Evolutionary conservation across 805 yeast species (phyloP).

Genomic region (Candida hungchunana): DNA sequence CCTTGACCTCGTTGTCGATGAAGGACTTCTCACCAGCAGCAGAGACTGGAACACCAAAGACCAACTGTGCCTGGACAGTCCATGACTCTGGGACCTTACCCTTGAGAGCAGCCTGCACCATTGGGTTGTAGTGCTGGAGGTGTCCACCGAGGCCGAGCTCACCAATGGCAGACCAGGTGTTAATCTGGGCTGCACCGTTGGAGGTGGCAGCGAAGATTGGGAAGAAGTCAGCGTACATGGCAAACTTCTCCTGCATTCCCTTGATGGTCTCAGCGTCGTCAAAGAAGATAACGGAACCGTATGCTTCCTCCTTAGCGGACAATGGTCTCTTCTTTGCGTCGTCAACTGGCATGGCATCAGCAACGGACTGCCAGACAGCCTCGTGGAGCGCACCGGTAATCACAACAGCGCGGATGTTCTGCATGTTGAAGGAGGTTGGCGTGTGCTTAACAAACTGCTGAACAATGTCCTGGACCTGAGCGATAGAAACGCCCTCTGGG

Average conservation of each 20-base stretch:
- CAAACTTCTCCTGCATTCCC: slow-evolving; percentile 38
- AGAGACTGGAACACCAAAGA: slow-evolving; percentile 42
- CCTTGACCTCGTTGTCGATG: slow-evolving; percentile 39
- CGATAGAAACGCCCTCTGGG: slow-evolving; percentile 37
- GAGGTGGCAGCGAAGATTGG: slow-evolving; percentile 46
- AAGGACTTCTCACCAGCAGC: slow-evolving; percentile 37
- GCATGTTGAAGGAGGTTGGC: slow-evolving; percentile 51
- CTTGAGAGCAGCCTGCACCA: slow-evolving; percentile 36
- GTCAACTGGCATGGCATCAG: slow-evolving; percentile 34
- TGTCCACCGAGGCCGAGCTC: slow-evolving; percentile 45
- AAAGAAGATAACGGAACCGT: slow-evolving; percentile 47
- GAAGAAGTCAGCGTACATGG: slow-evolving; percentile 40
- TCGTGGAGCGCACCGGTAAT: slow-evolving; percentile 43
- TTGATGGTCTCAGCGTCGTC: slow-evolving; percentile 39
- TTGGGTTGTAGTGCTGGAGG: slow-evolving; percentile 49
- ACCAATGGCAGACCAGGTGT: slow-evolving; percentile 45
- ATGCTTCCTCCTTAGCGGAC: slow-evolving; percentile 41
- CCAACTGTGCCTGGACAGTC: slow-evolving; percentile 46
- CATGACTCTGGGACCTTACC: slow-evolving; percentile 40
- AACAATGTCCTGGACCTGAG: slow-evolving; percentile 38
- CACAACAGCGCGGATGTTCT: slow-evolving; percentile 44
- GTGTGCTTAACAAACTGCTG: slow-evolving; percentile 42
- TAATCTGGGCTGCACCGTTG: slow-evolving; percentile 47
- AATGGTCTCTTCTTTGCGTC: slow-evolving; percentile 38
- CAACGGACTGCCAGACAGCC: slow-evolving; percentile 41